Base-by-base conservation (phyloP, 129 eudicot genomes). In the Tagetes patula region DNA sequence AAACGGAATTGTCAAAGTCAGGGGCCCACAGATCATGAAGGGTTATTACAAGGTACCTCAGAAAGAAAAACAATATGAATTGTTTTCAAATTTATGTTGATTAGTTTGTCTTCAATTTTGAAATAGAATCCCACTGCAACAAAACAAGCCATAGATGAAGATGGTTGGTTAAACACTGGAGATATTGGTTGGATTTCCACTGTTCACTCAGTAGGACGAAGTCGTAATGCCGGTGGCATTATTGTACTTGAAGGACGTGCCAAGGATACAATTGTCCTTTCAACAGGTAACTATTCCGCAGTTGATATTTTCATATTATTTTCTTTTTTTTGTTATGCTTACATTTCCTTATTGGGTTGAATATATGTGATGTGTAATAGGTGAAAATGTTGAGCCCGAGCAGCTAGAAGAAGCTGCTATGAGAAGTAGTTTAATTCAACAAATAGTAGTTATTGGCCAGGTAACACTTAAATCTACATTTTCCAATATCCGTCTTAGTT, bases 171-270 rank as follows among this genome's bases (percentile, higher is more conserved):
- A 64, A 82, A 90, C 75, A 90, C 99, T 0, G 99, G 97, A 55
- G 99, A 95, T 82, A 88, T 95, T 77, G 99, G 99, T 12, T 95
- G 97, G 97, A 85, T 95, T 81, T 85, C 83, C 6, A 78, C 97
- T 69, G 65, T 61, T 61, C 95, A 91, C 79, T 85, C 97, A 14
- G 59, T 73, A 5, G 99, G 99, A 34, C 84, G 99, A 78, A 81
- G 94, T 75, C 97, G 96, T 66, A 80, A 73, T 69, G 78, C 91
- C 72, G 96, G 96, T 63, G 99, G 95, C 41, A 74, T 82, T 71
- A 41, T 95, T 74, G 94, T 88, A 80, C 97, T 90, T 76, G 96
- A 91, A 83, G 99, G 99, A 36, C 99, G 99, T 75, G 97, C 97
- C 39, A 95, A 95, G 81, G 99, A 95, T 75, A 95, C 99, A 45